These are phyloP conservation scores for Puccinia hordei DNA, from an alignment of 1,284 basidiomycete genomes.

Conservation along the genomic window DNA sequence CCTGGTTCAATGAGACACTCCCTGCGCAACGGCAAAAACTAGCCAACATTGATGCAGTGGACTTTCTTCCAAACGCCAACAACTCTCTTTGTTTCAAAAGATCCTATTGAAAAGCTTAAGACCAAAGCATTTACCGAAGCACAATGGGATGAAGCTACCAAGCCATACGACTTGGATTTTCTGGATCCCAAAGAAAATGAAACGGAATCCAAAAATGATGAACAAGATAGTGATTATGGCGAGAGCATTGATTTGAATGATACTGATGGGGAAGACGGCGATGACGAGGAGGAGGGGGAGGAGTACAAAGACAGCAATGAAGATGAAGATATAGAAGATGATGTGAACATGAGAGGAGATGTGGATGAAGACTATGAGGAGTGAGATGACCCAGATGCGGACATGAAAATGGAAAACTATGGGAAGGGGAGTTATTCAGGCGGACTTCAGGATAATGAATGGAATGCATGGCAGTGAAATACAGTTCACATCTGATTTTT, in stretches of 20 bases:
- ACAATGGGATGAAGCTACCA: constrained; percentile 5
- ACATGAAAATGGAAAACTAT: neutral
- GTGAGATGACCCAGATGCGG: neutral
- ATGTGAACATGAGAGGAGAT: too few relatives aligned
- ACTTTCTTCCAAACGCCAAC: constrained; percentile 3
- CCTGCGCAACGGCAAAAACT: neutral
- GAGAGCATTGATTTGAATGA: constrained; percentile 13
- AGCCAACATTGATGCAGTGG: neutral
- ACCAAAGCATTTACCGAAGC: constrained; percentile 1
- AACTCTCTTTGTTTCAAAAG: neutral
- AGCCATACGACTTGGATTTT: too few relatives aligned
- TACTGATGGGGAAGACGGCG: too few relatives aligned
- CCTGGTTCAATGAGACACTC: constrained; percentile 9
- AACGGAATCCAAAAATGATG: neutral
- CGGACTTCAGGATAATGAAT: too few relatives aligned
- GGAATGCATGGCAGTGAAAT: too few relatives aligned
- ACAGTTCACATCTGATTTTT: too few relatives aligned
- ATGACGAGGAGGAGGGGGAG: too few relatives aligned
- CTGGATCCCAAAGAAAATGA: neutral
- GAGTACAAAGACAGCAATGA: too few relatives aligned
- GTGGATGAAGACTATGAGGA: too few relatives aligned
- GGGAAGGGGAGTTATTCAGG: neutral
- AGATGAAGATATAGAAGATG: too few relatives aligned
- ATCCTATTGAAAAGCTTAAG: neutral
- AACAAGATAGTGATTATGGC: neutral